phyloP scores from a whole-genome alignment of 768 basidiomycete genomes.

The Mycena amicta region DNA sequence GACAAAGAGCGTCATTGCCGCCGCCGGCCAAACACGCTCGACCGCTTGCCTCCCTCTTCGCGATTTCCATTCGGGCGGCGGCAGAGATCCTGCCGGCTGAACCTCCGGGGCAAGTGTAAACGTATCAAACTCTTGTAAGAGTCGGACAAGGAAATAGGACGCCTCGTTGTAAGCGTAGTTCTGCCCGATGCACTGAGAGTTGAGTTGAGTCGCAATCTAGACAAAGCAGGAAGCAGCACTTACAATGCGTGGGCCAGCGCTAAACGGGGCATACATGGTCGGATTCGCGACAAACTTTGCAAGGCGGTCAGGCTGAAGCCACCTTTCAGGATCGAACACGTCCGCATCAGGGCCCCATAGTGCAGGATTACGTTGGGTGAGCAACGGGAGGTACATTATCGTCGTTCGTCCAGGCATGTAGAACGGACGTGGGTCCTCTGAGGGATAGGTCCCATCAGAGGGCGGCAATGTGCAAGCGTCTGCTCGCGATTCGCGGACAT shows the following conservation, averaged over 20 bases:
- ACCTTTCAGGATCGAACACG: slow-evolving; percentile 78
- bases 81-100: slow-evolving; percentile 64
- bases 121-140: slow-evolving; percentile 65
- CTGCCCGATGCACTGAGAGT: slow-evolving; percentile 63
- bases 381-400: slow-evolving; percentile 61
- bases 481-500: slow-evolving; percentile 60
- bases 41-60: slow-evolving; percentile 50
- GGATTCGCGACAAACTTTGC: slow-evolving; percentile 57
- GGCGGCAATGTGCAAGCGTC: slow-evolving; percentile 52
- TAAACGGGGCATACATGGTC: slow-evolving; percentile 74
- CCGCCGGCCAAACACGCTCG: slow-evolving; percentile 65
- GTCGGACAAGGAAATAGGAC: slow-evolving; percentile 68
- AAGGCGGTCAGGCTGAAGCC: slow-evolving; percentile 63
- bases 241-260: slow-evolving; percentile 65
- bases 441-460: slow-evolving; percentile 50
- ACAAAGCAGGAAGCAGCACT: slow-evolving; percentile 23
- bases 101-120: slow-evolving; percentile 62
- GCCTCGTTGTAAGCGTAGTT: slow-evolving; percentile 79
- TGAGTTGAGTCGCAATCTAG: not conserved
- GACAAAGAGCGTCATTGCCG: slow-evolving; percentile 64
- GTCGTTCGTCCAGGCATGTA: slow-evolving; percentile 62
- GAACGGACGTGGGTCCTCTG: slow-evolving; percentile 40
- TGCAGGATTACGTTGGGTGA: slow-evolving; percentile 66
- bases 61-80: slow-evolving; percentile 59
- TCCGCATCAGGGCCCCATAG: slow-evolving; percentile 80